Evolutionary conservation across 2,329 filamentous ascomycete species (phyloP).

Genomic region (Ophiostoma himal-ulmi): DNA sequence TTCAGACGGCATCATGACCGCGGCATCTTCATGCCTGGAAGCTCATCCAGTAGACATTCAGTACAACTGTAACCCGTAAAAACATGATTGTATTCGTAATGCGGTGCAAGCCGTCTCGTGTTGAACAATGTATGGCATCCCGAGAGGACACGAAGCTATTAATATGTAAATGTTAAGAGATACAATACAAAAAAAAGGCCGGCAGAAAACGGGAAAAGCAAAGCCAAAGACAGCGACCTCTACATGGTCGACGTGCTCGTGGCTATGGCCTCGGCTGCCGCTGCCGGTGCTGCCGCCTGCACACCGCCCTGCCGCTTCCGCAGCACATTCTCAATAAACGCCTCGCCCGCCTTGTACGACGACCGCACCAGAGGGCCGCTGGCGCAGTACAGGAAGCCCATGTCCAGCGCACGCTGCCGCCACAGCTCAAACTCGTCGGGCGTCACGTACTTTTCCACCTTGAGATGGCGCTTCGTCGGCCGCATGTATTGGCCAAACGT

Average conservation of each 20-base stretch:
- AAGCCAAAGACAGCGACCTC: not conserved
- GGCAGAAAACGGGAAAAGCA: not conserved
- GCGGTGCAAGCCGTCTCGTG: not conserved
- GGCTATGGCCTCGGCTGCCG: not conserved
- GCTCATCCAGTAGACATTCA: too few species aligned
- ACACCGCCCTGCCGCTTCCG: conserved; percentile 62
- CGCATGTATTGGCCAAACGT: conserved; percentile 99
- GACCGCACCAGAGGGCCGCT: conserved; percentile 88
- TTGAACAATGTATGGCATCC: not conserved
- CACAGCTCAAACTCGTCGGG: conserved; percentile 88
- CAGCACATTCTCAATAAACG: conserved; percentile 97
- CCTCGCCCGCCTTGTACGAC: conserved; percentile 96
- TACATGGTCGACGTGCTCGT: not conserved
- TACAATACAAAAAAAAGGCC: not conserved
- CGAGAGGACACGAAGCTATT: not conserved
- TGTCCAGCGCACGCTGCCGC: conserved; percentile 80
- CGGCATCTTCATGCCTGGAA: not conserved
- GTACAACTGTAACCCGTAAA: not conserved
- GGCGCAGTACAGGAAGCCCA: conserved; percentile 96
- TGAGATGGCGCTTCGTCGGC: conserved; percentile 94
- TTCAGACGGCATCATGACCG: not conserved
- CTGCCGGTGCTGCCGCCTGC: conserved; percentile 9
- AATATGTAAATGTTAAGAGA: not conserved
- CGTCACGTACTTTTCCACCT: conserved; percentile 91
- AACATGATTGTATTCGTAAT: not conserved